Percentiles rank a stretch among this genome's conserved stretches.
These are phyloP conservation scores for Acrasis kona DNA, from an alignment of 78 protist genomes.

Conservation along the genomic window DNA sequence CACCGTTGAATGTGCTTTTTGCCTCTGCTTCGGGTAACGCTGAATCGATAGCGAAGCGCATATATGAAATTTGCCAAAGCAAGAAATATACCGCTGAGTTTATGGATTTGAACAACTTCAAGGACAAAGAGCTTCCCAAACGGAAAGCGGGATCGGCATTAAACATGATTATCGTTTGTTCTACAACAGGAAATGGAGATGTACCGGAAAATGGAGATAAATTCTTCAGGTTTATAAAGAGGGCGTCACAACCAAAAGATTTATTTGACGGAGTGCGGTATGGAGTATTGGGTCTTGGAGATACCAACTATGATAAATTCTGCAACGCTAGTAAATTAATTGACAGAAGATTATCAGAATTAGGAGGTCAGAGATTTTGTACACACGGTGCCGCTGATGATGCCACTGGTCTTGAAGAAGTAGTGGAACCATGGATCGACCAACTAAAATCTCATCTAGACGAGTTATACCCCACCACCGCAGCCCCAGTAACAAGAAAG, in stretches of 20 bases:
- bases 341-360: conserved; percentile 23
- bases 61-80: no score
- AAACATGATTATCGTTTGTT: no score
- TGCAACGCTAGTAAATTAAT: conserved; percentile 23
- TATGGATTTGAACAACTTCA: no score
- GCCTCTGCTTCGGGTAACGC: no score
- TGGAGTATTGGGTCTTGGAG: conserved; percentile 52
- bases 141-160: no score
- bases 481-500: no score
- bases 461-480: no score
- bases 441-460: no score
- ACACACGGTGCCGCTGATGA: conserved; percentile 23
- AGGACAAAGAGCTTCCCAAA: no score
- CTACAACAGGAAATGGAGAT: conserved; percentile 61
- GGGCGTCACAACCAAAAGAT: neutral
- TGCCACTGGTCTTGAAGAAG: conserved; percentile 18
- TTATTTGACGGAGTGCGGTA: neutral
- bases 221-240: conserved; percentile 31
- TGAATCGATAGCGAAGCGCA: no score
- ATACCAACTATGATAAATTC: conserved; percentile 47
- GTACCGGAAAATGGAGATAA: conserved; percentile 44
- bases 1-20: no score
- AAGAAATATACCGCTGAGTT: no score
- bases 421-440: conserved; percentile 50
- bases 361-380: conserved; percentile 21